These are phyloP conservation scores for Excoecaria agallocha DNA, from an alignment of 345 rosid genomes.

Conservation along the genomic window DNA sequence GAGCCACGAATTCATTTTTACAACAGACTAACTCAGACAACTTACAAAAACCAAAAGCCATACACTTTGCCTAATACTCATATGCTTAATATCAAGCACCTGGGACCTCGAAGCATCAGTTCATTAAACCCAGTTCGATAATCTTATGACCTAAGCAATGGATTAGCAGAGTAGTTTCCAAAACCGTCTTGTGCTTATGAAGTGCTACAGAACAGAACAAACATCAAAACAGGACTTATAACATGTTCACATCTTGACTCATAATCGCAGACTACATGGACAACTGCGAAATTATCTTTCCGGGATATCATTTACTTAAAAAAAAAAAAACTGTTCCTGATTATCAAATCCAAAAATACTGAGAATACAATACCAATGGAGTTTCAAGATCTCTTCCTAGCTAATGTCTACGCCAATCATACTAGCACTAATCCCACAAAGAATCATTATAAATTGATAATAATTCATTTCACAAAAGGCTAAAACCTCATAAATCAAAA, in stretches of 20 bases:
- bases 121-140: background rate
- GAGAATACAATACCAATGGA: background rate
- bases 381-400: background rate
- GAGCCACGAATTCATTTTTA: background rate
- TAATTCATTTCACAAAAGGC: background rate
- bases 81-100: background rate
- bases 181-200: background rate
- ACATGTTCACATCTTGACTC: background rate
- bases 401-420: background rate
- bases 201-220: too few species aligned
- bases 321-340: background rate
- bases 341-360: background rate
- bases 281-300: background rate
- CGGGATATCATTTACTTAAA: background rate
- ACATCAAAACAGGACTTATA: too few species aligned
- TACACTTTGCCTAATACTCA: background rate
- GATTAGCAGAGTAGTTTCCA: background rate
- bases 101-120: background rate
- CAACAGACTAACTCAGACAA: background rate
- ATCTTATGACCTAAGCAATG: background rate
- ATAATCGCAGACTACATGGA: background rate
- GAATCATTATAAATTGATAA: background rate
- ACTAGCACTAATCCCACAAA: slow-evolving; percentile 9
- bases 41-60: background rate
- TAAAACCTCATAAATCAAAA: background rate